Base-by-base conservation (phyloP, 768 basidiomycete species). In the Russula emetica region DNA sequence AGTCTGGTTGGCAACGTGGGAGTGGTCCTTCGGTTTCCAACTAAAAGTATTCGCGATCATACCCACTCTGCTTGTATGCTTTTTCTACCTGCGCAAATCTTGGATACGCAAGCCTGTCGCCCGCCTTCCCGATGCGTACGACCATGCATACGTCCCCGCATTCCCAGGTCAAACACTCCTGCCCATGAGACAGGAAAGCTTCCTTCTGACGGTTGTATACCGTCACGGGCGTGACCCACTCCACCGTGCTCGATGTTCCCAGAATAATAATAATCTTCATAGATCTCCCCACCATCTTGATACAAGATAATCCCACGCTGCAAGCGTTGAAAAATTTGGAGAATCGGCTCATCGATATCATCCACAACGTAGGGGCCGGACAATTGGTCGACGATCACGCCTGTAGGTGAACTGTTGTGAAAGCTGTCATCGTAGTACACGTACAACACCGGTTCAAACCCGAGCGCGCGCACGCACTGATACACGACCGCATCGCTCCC, bases 401-500 rank as follows among this genome's bases (percentile, higher is more conserved):
- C 40, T 42, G 7, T 5, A 42, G 0, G 1, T 42, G 14, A 1
- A 6, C 6, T 42, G 10, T 34, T 2, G 34, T 0, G 2, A 42
- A 0, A 18, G 16, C 1, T 1, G 42, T 44, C 42, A 8, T 13
- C 3, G 28, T 56, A 60, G 7, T 28, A 42, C 14, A 63, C 2
- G 55, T 63, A 52, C 20, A 63, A 20, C 40, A 28, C 52, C 11
- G 66, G 57, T 24, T 55, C 22, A 7, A 57, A 53, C 28, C 47
- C 52, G 7, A 60, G 66, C 11, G 24, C 53, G 2, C 49, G 26
- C n/a, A 22, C 1, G 30, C 28, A 30, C 40, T 45, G 55, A 20
- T 34, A 55, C 7, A 64, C 47, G 20, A 54, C 22, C 6, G 51
- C 55, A 24, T 67, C 63, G 47, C 54, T 58, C 13, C 20, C 66